These are phyloP conservation scores for Funneliformis geosporum DNA, from an alignment of 192 early-diverging fungal genomes.

Conservation along the genomic window DNA sequence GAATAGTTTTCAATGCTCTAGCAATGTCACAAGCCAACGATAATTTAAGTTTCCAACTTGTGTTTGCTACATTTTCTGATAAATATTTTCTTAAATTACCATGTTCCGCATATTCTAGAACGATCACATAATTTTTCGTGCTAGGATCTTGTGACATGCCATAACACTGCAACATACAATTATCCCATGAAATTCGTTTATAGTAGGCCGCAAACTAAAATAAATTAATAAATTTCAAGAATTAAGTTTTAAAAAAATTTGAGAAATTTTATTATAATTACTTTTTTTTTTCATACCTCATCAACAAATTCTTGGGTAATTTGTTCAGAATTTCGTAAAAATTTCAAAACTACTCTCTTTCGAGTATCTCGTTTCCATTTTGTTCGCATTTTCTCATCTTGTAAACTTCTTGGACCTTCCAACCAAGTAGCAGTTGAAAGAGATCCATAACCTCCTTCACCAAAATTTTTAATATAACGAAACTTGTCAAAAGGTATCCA, in stretches of 20 bases:
- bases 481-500: slow-evolving; percentile 29
- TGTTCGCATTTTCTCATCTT: slow-evolving; percentile 8
- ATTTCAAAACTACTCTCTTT: slow-evolving; percentile 16
- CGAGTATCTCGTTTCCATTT: neutral
- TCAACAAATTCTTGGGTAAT: neutral
- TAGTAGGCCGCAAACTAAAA: slow-evolving; percentile 4
- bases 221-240: neutral
- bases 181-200: neutral
- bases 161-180: neutral
- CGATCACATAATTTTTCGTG: slow-evolving; percentile 12
- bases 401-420: slow-evolving; percentile 16
- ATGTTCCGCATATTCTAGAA: neutral
- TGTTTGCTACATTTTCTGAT: neutral
- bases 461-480: neutral
- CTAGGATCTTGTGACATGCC: slow-evolving; percentile 15
- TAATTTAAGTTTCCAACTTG: neutral
- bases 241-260: neutral
- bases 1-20: slow-evolving; percentile 1
- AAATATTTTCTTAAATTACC: slow-evolving; percentile 10
- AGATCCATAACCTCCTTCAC: slow-evolving; percentile 13
- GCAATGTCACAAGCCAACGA: slow-evolving; percentile 1
- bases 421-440: slow-evolving; percentile 13
- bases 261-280: neutral
- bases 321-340: neutral
- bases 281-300: neutral